Evolutionary conservation across 2,329 filamentous ascomycete species (phyloP).

Genomic region (Diaporthe sp.): DNA sequence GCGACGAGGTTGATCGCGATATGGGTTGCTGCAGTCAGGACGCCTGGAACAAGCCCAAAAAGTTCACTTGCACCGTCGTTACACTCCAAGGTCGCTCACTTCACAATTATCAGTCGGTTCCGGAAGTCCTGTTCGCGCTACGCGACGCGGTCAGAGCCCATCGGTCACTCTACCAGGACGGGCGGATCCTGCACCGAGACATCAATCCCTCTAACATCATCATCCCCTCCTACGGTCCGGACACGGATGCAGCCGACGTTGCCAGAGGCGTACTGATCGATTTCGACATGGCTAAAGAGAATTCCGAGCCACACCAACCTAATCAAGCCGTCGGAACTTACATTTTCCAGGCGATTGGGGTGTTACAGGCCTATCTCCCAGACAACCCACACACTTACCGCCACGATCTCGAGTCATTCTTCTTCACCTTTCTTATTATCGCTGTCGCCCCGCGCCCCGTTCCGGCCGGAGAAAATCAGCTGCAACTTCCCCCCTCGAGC

Average conservation of each 20-base stretch:
- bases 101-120: conserved; percentile 46
- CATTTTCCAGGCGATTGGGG: conserved; percentile 53
- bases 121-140: conserved; percentile 52
- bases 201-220: conserved; percentile 57
- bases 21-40: too few species aligned
- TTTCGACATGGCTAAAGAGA: conserved; percentile 51
- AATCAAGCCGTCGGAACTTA: conserved; percentile 49
- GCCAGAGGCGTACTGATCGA: conserved; percentile 53
- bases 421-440: conserved; percentile 22
- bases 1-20: background rate
- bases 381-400: conserved; percentile 49
- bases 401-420: conserved; percentile 44
- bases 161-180: conserved; percentile 50
- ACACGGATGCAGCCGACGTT: conserved; percentile 40
- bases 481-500: background rate
- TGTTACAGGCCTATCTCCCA: conserved; percentile 45
- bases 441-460: conserved; percentile 2
- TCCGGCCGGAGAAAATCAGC: background rate
- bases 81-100: conserved; percentile 48
- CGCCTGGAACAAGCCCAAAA: background rate
- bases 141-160: conserved; percentile 55
- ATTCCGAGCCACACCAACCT: conserved; percentile 45
- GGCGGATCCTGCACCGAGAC: conserved; percentile 54
- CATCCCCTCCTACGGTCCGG: conserved; percentile 44
- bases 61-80: background rate